phyloP scores from a whole-genome alignment of 2,329 filamentous ascomycete species.

The Cryphonectria carpinicola region DNA sequence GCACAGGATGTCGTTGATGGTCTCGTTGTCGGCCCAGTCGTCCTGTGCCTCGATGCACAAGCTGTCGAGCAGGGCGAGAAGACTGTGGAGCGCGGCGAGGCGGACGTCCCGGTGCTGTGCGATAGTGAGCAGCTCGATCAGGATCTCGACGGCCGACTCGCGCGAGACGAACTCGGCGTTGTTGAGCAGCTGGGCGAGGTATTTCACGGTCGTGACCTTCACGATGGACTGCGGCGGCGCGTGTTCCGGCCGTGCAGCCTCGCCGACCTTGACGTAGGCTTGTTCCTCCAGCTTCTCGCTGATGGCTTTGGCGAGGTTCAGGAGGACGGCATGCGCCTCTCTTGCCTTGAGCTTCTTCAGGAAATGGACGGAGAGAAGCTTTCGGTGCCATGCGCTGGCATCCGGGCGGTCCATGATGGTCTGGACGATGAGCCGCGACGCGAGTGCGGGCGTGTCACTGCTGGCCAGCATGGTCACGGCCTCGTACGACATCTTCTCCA shows the following conservation, averaged over 20 bases:
- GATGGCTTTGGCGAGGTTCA: constrained; percentile 17
- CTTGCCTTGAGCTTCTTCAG: constrained; percentile 15
- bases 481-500: constrained; percentile 18
- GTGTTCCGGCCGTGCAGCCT: constrained; percentile 13
- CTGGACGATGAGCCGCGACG: constrained; percentile 19
- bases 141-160: constrained; percentile 14
- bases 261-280: constrained; percentile 22
- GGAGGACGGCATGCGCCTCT: constrained; percentile 13
- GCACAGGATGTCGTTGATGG: constrained; percentile 12
- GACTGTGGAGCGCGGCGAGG: constrained; percentile 22
- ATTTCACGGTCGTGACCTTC: constrained; percentile 26
- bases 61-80: constrained; percentile 17
- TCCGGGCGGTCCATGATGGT: constrained; percentile 24
- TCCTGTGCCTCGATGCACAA: constrained; percentile 1
- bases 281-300: constrained; percentile 24
- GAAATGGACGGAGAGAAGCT: constrained; percentile 14
- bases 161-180: constrained; percentile 17
- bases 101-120: constrained; percentile 23
- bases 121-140: constrained; percentile 20
- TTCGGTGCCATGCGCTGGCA: constrained; percentile 23
- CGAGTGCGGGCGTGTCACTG: constrained; percentile 12
- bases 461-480: constrained; percentile 11
- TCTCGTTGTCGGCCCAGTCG: not conserved
- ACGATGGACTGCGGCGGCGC: constrained; percentile 16
- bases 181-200: constrained; percentile 24